These are phyloP conservation scores for Diaporthe citri DNA, from an alignment of 2,329 filamentous ascomycete species.

Conservation along the genomic window DNA sequence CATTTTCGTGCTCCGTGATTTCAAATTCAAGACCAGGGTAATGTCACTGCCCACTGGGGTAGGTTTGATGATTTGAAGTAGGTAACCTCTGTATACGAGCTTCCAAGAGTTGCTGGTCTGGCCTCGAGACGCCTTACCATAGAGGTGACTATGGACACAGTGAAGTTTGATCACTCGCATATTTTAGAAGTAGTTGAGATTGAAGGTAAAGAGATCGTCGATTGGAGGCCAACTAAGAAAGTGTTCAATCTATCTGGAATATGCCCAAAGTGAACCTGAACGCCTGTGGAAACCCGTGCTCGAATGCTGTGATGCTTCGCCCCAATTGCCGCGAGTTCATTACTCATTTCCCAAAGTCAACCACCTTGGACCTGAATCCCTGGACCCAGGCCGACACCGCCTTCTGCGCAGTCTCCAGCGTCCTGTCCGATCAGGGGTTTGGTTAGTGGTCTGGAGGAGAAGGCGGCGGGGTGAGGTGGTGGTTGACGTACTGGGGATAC, in stretches of 20 bases:
- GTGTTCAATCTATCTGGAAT: conserved; percentile 4
- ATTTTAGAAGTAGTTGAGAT: too few species aligned
- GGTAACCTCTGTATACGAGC: neutral
- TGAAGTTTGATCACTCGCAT: neutral
- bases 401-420: conserved; percentile 42
- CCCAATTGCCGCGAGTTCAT: neutral
- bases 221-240: neutral
- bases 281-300: conserved; percentile 11
- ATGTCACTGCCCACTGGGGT: fast-evolving
- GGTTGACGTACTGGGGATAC: conserved; percentile 11
- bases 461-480: conserved; percentile 7
- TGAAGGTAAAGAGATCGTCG: neutral
- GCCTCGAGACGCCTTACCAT: fast-evolving
- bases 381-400: conserved; percentile 49
- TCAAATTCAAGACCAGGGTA: neutral
- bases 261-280: neutral
- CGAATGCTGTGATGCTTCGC: conserved; percentile 10
- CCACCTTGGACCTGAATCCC: neutral
- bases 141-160: neutral
- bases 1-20: neutral
- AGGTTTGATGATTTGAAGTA: neutral
- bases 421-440: neutral
- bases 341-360: conserved; percentile 15
- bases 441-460: neutral
- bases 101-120: fast-evolving